Conservation (phyloP, 176 grass and related monocot species). For the Eragrostis curvula region DNA sequence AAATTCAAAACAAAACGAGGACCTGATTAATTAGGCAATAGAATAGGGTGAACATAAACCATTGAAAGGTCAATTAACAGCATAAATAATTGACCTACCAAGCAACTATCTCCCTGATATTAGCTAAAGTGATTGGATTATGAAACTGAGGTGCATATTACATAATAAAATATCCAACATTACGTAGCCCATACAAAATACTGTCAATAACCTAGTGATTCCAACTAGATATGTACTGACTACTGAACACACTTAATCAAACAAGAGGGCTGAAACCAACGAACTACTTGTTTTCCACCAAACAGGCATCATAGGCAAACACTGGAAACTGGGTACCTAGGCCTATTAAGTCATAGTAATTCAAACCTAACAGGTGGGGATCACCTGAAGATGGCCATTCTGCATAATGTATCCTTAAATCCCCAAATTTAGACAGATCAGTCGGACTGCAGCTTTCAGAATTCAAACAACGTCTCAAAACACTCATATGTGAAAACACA, state of each 20-base stretch:
- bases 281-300: neutral
- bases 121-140: constrained; percentile 6
- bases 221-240: neutral
- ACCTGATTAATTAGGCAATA: neutral
- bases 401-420: neutral
- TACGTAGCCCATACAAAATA: neutral
- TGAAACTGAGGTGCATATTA: neutral
- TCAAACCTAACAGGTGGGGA: neutral
- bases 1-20: neutral
- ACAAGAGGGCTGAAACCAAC: neutral
- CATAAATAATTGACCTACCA: constrained; percentile 27
- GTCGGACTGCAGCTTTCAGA: neutral
- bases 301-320: neutral
- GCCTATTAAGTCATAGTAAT: neutral
- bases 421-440: neutral
- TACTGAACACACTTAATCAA: neutral
- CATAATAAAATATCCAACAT: neutral
- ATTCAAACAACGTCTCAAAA: no score
- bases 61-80: constrained; percentile 18
- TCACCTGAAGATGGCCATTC: neutral
- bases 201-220: neutral
- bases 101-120: neutral
- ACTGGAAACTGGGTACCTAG: neutral
- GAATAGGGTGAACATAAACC: neutral
- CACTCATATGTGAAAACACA: no score